A percentile compares a stretch with the other conserved stretches of the same genome.
Conservation (phyloP, 768 basidiomycete genomes). For the Dictyophora rubrovolvata region DNA sequence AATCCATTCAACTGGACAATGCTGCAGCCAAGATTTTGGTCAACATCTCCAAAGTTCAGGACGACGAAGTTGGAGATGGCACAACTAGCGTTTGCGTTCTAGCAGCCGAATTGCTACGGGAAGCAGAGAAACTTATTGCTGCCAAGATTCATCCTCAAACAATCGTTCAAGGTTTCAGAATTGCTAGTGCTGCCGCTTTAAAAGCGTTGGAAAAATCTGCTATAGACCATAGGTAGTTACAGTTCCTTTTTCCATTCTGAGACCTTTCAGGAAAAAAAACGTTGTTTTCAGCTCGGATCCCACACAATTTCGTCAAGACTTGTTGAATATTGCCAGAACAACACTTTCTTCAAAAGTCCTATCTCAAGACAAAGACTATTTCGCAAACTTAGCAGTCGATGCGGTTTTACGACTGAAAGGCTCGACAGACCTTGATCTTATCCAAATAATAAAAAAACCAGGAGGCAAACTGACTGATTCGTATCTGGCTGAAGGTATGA, state of each 20-base stretch:
- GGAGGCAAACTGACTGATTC: slow-evolving; percentile 97
- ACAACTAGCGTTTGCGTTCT: slow-evolving; percentile 88
- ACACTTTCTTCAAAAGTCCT: slow-evolving; percentile 95
- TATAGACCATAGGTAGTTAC: slow-evolving; percentile 68
- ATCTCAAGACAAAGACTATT: slow-evolving; percentile 94
- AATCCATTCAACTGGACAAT: slow-evolving; percentile 95
- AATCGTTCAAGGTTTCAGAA: slow-evolving; percentile 92
- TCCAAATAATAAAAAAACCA: slow-evolving; percentile 99
- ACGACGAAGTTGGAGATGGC: slow-evolving; percentile 97
- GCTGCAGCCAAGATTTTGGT: slow-evolving; percentile 98
- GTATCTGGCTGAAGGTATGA: slow-evolving; percentile 87
- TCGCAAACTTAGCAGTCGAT: slow-evolving; percentile 94
- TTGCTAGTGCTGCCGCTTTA: slow-evolving; percentile 79
- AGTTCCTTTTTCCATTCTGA: neutral
- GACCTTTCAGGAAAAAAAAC: neutral
- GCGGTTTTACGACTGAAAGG: slow-evolving; percentile 91
- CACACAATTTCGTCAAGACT: slow-evolving; percentile 70
- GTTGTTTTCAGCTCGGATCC: slow-evolving; percentile 49
- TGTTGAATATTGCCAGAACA: slow-evolving; percentile 94
- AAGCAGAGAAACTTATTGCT: slow-evolving; percentile 89
- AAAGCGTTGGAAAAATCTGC: slow-evolving; percentile 77
- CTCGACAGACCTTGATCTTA: slow-evolving; percentile 93
- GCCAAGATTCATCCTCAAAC: slow-evolving; percentile 97
- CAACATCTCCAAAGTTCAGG: slow-evolving; percentile 99
- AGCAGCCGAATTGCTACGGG: slow-evolving; percentile 82